Base-by-base conservation (phyloP, 352 stramenopile genomes). In the Phytophthora cryptogea region DNA sequence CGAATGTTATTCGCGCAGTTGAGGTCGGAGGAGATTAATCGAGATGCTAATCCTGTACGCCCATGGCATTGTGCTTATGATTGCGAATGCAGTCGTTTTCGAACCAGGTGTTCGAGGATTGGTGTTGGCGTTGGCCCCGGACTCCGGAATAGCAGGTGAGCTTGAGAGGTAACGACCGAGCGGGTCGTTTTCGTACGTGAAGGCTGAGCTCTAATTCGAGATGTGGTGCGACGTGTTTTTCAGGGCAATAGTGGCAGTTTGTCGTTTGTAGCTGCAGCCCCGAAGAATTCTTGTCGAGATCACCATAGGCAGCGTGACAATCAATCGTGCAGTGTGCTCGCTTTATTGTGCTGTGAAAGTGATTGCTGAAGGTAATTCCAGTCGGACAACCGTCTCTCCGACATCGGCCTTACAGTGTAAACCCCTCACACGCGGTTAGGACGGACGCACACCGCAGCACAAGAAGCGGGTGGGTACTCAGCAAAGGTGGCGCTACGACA, bases 401-500 rank as follows among this genome's bases (percentile, higher is more conserved):
- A 62, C 30, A n/a, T 28, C 27, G 6, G 20, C 8, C 36, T 35
- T 47, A 23, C 11, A 40, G 31, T 17, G 33, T 64, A 41, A 32
- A 53, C 6, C 8, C 36, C 9, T 27, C 39, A 26, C 27, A n/a
- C 30, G 30, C 8, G 8, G 46, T 50, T 60, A 56, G 35, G 36
- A 59, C 47, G 35, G 42, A 53, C 46, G 33, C 45, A 49, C 17
- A 52, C 33, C 35, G 27, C 37, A 52, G 63, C 49, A 48, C 28
- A 51, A 33, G 35, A 48, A 20, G 27, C 26, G 20, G 37, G 17
- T 56, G 43, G 37, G 31, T 51, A 59, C 37, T 48, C 27, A 59
- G 37, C 56, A 62, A 83, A 72, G 44, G 70, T 81, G 73, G 68
- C 71, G 66, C 63, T 77, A 54, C 73, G 64, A 28, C 59, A 76